Evolutionary conservation across 1,284 basidiomycete species (phyloP).

Genomic region (Pseudozyma sp.): DNA sequence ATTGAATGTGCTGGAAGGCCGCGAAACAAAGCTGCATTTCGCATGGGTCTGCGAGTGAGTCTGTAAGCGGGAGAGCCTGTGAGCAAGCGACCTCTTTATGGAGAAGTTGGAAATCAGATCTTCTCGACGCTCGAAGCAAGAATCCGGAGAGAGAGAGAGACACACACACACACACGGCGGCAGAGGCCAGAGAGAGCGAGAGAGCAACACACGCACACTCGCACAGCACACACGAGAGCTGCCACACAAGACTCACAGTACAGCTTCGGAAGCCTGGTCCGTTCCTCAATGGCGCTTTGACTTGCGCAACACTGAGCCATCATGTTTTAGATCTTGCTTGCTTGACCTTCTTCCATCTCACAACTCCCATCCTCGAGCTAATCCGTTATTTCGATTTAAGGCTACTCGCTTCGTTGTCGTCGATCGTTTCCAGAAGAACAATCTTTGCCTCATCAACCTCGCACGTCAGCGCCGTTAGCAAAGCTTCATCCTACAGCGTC

Average conservation of each 20-base stretch:
- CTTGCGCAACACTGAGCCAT: too few species aligned
- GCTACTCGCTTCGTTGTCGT: conserved; percentile 3
- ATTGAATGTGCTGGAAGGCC: conserved; percentile 1
- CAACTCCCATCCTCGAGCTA: conserved; percentile 8
- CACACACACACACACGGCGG: neutral
- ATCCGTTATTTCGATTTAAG: conserved; percentile 1
- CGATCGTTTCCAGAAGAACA: neutral
- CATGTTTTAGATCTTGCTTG: too few species aligned
- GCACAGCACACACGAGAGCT: neutral
- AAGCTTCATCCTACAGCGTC: conserved; percentile 1
- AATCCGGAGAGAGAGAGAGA: neutral
- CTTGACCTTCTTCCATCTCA: neutral
- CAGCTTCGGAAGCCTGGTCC: conserved; percentile 1
- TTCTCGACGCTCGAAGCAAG: neutral
- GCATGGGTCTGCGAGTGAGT: too few species aligned
- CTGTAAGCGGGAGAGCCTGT: neutral
- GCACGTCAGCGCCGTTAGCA: conserved; percentile 6
- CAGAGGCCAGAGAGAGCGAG: neutral
- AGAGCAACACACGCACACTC: neutral
- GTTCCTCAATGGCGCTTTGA: conserved; percentile 4
- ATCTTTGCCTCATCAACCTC: neutral
- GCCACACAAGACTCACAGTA: too few species aligned
- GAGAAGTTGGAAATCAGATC: neutral
- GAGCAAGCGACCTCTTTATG: neutral
- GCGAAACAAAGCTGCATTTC: neutral